Evolutionary conservation across 2,329 filamentous ascomycete genomes (phyloP), one percentile per base, ranked within the genome.

Genomic region (Nigrospora sphaerica): DNA sequence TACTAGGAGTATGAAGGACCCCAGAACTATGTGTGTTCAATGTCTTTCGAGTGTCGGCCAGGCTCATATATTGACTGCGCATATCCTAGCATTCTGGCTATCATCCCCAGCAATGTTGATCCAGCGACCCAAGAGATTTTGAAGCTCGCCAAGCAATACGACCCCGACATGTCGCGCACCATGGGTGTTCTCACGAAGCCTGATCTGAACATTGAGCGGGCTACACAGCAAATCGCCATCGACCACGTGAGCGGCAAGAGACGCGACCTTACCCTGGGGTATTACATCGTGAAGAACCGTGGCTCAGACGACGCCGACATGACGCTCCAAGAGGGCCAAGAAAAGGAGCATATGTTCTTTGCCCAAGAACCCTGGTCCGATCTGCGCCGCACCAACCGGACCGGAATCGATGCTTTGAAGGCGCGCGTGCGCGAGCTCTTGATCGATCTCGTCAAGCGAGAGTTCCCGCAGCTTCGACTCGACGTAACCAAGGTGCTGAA

Each of bases 251-350:
- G 44, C 0, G 71, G 72, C 0, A 70, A 67, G 13, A 62, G 66
- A 3, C 62, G 64, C 1, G 56, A 67, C 1, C 58, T 77, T 0
- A 63, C 63, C 1, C 63, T 78, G 0, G 74, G 74, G 0, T 78
- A 75, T 44, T 75, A 63, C 16, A 55, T 77, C 0, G 69, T 78
- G 42, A 68, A 69, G 44, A 78, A 75, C 28, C 68, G 72, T 0
- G 58, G 73, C 11, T 66, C 69, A 0, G 71, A 74, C 13, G 70
- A 75, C 6, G 51, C 39, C 0, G 46, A 54, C 0, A 64, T 65
- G 1, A 61, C 56, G 0, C 46, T 68, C 0, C 46, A 55, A 1
- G 51, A 67, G 1, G 64, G 70, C 0, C 53, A 62, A 6, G 40
- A 32, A 0, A 47, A 56, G 0, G 73, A 75, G 48, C 55, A 46